Base-by-base conservation (phyloP, 768 basidiomycete genomes). In the Vararia minispora region DNA sequence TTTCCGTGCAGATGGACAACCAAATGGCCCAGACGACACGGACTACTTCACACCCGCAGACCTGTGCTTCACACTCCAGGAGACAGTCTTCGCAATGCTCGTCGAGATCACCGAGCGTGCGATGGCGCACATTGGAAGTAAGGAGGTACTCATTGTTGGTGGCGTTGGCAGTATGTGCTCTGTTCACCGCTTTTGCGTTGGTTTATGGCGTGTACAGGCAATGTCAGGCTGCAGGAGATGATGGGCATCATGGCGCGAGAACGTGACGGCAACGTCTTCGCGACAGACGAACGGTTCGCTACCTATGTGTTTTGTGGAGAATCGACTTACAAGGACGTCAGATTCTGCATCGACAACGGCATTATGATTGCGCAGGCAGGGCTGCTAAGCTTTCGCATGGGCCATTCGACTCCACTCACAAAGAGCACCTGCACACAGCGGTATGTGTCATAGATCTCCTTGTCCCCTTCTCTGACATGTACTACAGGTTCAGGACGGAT, bases 301-400 rank as follows among this genome's bases (percentile, higher is more conserved):
- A 25, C 28, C 31, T 9, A 24, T 37, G 6, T 23, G 14, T 36
- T 35, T 11, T 40, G 17, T 12, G 25, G 22, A 10, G 20, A 34
- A 14, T 17, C 25, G 20, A 34, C 18, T 31, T 37, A 25, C 30
- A 22, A 6, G 21, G 14, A 13, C 25, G 18, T 9, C 27, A 36
- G 92, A 38, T 98, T 94, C 59, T 98, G 95, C 60, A 98, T 99
- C 43, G 95, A 99, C 58, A 99, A 99, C 49, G 95, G 95, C 1
- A 94, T 98, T 49, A 99, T 99, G 95, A 98, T 99, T 39, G 94
- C 95, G 2, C 95, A 99, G 54, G 95, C 95, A 5, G 95, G 95
- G 5, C 69, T 99, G 21, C 67, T 99, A 26, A 77, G 80, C 45
- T 90, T 76, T 57, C 72, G 95, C 2, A 97, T 92, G 90, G 95